Conservation (phyloP, 2,329 filamentous ascomycete species). For the Malbranchea cinnamomea region DNA sequence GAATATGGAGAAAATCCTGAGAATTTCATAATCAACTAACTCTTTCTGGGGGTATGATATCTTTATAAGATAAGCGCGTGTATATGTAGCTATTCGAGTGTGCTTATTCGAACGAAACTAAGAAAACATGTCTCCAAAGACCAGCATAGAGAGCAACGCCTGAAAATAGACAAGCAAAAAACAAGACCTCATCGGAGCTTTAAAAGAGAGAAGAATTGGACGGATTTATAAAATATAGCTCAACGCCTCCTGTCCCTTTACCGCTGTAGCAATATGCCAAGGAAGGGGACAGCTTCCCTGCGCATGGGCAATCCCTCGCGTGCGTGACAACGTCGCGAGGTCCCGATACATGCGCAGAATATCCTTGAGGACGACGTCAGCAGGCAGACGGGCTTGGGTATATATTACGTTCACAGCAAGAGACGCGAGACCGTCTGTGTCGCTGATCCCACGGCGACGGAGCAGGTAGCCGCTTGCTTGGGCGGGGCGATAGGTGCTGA, state of each 20-base stretch:
- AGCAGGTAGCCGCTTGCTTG: constrained; percentile 33
- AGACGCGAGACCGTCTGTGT: constrained; percentile 26
- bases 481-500: constrained; percentile 25
- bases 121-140: too few relatives aligned
- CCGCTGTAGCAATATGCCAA: constrained; percentile 33
- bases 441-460: constrained; percentile 27
- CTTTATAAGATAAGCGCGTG: too few relatives aligned
- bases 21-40: too few relatives aligned
- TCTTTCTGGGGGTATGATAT: too few relatives aligned
- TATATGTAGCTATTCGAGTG: too few relatives aligned
- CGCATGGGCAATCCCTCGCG: constrained; percentile 27
- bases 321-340: constrained; percentile 27
- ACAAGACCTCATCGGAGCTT: too few relatives aligned
- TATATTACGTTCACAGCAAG: constrained; percentile 30
- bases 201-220: not conserved
- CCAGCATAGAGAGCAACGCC: too few relatives aligned
- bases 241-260: constrained; percentile 27
- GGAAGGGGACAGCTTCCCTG: constrained; percentile 27
- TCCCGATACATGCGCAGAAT: constrained; percentile 31
- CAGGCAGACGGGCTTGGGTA: constrained; percentile 15
- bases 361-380: constrained; percentile 25
- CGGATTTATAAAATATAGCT: constrained; percentile 24
- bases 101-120: too few relatives aligned
- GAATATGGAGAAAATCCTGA: too few relatives aligned
- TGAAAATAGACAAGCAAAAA: too few relatives aligned